Evolutionary conservation across 306 rosid genomes (phyloP).

Genomic region (Cicer pinnatifidum): DNA sequence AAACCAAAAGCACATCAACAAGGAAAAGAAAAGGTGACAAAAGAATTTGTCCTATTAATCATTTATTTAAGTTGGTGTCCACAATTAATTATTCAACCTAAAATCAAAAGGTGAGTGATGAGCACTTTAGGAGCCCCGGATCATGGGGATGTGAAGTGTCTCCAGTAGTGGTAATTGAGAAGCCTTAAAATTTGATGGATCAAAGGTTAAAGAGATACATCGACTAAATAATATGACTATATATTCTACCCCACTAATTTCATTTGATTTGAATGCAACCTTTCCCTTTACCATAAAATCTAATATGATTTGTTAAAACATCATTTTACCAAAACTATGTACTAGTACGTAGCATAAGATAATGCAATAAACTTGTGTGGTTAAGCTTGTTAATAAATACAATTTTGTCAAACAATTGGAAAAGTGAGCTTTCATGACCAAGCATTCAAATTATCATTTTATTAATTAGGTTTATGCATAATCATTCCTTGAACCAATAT

Average conservation of each 20-base stretch:
- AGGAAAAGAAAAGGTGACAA: conserved; percentile 29
- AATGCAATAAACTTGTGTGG: conserved; percentile 15
- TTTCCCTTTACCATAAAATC: conserved; percentile 20
- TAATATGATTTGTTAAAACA: conserved; percentile 22
- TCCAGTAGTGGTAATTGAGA: conserved; percentile 31
- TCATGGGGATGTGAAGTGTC: conserved; percentile 53
- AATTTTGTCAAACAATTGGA: conserved; percentile 36
- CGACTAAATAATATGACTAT: not conserved
- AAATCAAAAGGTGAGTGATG: conserved; percentile 47
- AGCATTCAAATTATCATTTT: conserved; percentile 26
- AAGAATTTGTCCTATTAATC: conserved; percentile 42
- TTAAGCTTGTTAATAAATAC: conserved; percentile 5
- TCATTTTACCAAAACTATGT: conserved; percentile 32
- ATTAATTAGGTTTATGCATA: not conserved
- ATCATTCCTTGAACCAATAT: conserved; percentile 33
- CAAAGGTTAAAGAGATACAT: conserved; percentile 14
- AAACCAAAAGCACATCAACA: conserved; percentile 40
- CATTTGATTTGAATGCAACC: conserved; percentile 32
- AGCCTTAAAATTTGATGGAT: conserved; percentile 30
- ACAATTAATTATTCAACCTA: conserved; percentile 41
- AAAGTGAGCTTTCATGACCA: conserved; percentile 21
- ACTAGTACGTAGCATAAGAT: not conserved
- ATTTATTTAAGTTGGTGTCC: conserved; percentile 43
- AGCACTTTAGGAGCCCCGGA: conserved; percentile 42
- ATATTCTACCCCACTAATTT: conserved; percentile 28